Base-by-base conservation (phyloP, 2,329 filamentous ascomycete genomes). In the Diplodia seriata region DNA sequence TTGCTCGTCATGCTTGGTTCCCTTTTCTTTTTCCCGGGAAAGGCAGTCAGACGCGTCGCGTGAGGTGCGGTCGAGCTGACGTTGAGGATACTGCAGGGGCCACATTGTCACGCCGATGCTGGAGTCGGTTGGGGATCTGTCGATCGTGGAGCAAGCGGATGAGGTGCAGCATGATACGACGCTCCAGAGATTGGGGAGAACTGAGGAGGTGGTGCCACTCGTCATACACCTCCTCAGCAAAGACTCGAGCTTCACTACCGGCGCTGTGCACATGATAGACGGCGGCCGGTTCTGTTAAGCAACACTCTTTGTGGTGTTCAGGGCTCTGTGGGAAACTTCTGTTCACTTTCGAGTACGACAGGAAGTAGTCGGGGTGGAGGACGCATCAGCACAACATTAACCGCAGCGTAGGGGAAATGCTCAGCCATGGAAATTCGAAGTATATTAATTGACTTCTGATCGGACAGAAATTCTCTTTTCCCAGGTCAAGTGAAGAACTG, bases 161-260 rank as follows among this genome's bases (percentile, higher is more conserved):
- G 72, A 76, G 14, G 72, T 70, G 20, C 69, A 70, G 12, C 11
- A 38, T 38, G 73, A 72, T 33, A 69, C 74, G 23, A 71, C 74
- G 7, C 61, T 77, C 49, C 71, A 71, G 18, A 66, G 76, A 31
- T 67, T 68, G 26, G 76, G 71, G 29, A 59, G 74, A n/a, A 70
- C 75, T 55, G 74, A 74, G 33, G 80, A 81, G 68, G 73, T 79
- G 0, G 83, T 82, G 15, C 78, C 80, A 18, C 75, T 83, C 0
- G 78, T 84, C 29, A 77, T 81, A 20, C 85, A 83, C 51, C 70
- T 85, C 69, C 73, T 85, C 20, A 81, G 81, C 55, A 79, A 82
- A 68, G 80, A 81, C 8, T 74, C 79, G 1, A 81, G 78, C 2
- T 85, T 80, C 72, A 81, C 83, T 0, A 85, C 83, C 2, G 83